phyloP scores from a whole-genome alignment of 2,329 filamentous ascomycete genomes.

The Fusarium humuli region DNA sequence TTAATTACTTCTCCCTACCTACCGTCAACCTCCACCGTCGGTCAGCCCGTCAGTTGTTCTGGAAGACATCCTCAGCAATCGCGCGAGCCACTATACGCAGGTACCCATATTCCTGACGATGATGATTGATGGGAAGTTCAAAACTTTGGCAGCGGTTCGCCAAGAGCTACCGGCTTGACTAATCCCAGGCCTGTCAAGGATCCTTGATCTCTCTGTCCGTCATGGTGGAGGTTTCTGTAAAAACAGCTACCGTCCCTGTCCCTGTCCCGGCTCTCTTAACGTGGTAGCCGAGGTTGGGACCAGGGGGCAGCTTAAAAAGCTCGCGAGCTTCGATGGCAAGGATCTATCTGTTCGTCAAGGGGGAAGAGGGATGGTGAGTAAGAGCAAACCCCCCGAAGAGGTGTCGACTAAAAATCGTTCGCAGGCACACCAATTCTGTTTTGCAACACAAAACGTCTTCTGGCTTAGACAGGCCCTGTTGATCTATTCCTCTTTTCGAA shows the following conservation, averaged over 20 bases:
- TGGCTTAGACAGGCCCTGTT: conserved; percentile 36
- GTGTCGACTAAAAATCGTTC: conserved; percentile 33
- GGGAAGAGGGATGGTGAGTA: conserved; percentile 16
- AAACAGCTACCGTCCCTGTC: not conserved
- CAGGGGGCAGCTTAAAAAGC: conserved; percentile 20
- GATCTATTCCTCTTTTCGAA: conserved; percentile 43
- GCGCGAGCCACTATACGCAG: conserved; percentile 27
- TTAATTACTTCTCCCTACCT: not conserved
- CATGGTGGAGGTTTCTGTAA: conserved; percentile 31
- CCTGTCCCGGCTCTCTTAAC: conserved; percentile 33
- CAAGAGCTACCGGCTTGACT: conserved; percentile 36
- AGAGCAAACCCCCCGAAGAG: conserved; percentile 29
- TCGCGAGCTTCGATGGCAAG: conserved; percentile 10
- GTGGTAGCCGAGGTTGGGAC: conserved; percentile 36
- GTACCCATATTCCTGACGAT: conserved; percentile 13
- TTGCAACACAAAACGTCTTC: conserved; percentile 21
- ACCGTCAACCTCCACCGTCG: not conserved
- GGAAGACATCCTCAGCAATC: not conserved
- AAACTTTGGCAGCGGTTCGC: conserved; percentile 19
- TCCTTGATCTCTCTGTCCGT: conserved; percentile 34
- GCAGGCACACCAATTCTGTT: conserved; percentile 22
- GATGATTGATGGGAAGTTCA: conserved; percentile 42
- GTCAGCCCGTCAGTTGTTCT: not conserved
- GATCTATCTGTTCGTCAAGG: conserved; percentile 4
- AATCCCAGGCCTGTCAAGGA: conserved; percentile 17